Base-by-base conservation (phyloP, 1,139 yeast genomes). In the Hemisphaericaspora xylofermentans region DNA sequence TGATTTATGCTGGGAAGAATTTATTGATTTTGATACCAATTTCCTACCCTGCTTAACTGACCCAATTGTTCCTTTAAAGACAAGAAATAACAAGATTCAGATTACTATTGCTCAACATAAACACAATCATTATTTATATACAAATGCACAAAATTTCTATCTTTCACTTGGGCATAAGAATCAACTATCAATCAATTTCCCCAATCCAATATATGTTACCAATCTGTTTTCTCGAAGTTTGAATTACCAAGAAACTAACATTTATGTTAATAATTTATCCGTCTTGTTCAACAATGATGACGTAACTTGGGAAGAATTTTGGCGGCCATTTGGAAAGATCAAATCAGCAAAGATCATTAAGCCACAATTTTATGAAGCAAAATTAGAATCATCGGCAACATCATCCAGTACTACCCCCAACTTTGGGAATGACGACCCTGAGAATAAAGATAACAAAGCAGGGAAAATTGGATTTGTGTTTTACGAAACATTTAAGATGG, bases 241-340 rank as follows among this genome's bases (percentile, higher is more conserved):
- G 49, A 70, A 71, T 48, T 70, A 65, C 50, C 86, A 80, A 56
- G 84, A 78, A 51, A 76, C 84, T 2, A 80, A 80, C 52, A 64
- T 80, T 34, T 80, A 80, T 51, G 78, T 80, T 16, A 77, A 73
- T 43, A 77, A 78, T 49, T 60, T 80, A 29, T 75, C 84, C 0
- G 52, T 65, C 5, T 47, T 64, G 6, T 70, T 75, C 40, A 68
- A 65, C 22, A 68, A 70, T 46, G 54, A 70, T 45, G 76, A 71
- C 52, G 48, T 45, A 8, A 48, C 61, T 17, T 71, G 76, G 76
- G 65, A 58, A 39, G 28, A 44, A 22, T 71, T 71, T 51, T 71
- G 76, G 76, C 44, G 49, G 28, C 72, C 66, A 46, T 71, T 70
- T 57, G 76, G 76, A 4, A 41, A 45, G n/a, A 66, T 71, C 36